Conservation (phyloP, 768 basidiomycete species). For the Boletus pseudopeckii region DNA sequence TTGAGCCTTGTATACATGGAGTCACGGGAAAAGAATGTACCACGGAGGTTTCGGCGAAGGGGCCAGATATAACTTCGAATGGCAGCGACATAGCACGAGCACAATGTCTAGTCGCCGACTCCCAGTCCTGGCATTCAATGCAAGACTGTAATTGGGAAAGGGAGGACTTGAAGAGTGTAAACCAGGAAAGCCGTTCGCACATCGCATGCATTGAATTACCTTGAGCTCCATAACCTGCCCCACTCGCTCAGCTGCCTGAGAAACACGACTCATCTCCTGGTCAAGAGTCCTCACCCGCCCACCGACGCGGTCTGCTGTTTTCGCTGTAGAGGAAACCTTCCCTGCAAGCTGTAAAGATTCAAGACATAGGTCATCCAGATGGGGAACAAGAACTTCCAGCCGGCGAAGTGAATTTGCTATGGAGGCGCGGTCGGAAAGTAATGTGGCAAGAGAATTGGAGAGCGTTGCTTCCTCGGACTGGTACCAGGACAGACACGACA, state of each 20-base stretch:
- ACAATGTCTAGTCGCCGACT: constrained; percentile 88
- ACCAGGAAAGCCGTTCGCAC: constrained; percentile 22
- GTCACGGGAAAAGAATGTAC: constrained; percentile 44
- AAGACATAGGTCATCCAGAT: constrained; percentile 55
- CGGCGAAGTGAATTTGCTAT: constrained; percentile 59
- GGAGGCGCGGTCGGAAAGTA: constrained; percentile 67
- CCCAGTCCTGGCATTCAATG: constrained; percentile 90
- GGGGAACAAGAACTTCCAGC: constrained; percentile 57
- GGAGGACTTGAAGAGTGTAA: constrained; percentile 52
- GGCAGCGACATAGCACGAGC: constrained; percentile 87
- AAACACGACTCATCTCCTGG: constrained; percentile 88
- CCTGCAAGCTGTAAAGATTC: constrained; percentile 54
- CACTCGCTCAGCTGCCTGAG: constrained; percentile 88
- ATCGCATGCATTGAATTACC: constrained; percentile 38
- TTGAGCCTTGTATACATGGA: background rate
- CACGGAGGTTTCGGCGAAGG: constrained; percentile 84
- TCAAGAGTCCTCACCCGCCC: constrained; percentile 86
- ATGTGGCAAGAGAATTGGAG: constrained; percentile 64
- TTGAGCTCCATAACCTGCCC: constrained; percentile 94
- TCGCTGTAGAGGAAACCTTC: constrained; percentile 68
- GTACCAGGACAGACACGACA: constrained; percentile 69
- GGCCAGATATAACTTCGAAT: constrained; percentile 68
- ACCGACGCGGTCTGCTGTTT: constrained; percentile 86
- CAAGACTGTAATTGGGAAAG: constrained; percentile 50
- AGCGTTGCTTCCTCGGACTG: constrained; percentile 78